These are phyloP conservation scores for Flueggea neowawraea DNA, from an alignment of 441 rosid species.

Conservation along the genomic window DNA sequence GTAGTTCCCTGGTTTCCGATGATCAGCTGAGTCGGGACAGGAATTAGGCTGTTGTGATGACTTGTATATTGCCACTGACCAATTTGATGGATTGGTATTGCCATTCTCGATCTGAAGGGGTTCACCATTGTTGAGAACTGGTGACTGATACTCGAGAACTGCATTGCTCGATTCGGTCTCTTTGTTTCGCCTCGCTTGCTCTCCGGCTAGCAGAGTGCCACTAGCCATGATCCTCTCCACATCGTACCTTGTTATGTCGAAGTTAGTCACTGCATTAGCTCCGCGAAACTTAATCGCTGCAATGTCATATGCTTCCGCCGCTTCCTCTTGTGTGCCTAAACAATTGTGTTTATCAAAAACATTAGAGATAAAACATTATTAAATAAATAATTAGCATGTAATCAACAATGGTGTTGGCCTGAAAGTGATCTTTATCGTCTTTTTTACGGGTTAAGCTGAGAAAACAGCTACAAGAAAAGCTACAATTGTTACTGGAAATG, in stretches of 20 bases:
- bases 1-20: background rate
- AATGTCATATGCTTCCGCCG: constrained; percentile 92
- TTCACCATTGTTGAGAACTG: background rate
- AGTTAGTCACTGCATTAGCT: constrained; percentile 89
- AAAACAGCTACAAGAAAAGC: too few relatives aligned
- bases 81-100: constrained; percentile 1
- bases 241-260: constrained; percentile 81
- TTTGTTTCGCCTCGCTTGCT: constrained; percentile 73
- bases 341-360: too few relatives aligned
- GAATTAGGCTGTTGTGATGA: constrained; percentile 24
- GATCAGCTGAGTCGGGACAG: background rate
- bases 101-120: background rate
- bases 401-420: too few relatives aligned
- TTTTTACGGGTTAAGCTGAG: too few relatives aligned
- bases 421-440: too few relatives aligned
- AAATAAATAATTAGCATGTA: too few relatives aligned
- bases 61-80: constrained; percentile 28
- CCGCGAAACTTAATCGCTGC: constrained; percentile 96
- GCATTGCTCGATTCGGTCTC: constrained; percentile 20
- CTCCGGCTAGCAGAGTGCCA: constrained; percentile 80
- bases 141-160: background rate
- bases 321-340: constrained; percentile 97
- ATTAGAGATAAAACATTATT: too few relatives aligned
- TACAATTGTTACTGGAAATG: too few relatives aligned
- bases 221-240: constrained; percentile 94